phyloP scores from a whole-genome alignment of 352 stramenopile species.

The Phytophthora niederhauseri region DNA sequence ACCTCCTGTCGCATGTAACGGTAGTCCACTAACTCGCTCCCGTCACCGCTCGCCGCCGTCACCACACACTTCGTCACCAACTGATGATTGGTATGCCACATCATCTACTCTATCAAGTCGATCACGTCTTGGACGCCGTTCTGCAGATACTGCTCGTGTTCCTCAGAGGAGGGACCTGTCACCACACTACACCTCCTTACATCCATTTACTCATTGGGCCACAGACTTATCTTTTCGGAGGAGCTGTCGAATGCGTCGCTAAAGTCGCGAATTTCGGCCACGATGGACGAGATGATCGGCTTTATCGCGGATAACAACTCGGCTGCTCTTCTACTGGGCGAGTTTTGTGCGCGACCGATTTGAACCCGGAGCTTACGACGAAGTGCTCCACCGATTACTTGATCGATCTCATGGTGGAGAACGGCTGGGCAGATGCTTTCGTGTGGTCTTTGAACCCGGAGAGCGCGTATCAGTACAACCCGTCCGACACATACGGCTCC shows the following conservation, averaged over 20 bases:
- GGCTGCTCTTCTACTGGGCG: conserved; percentile 61
- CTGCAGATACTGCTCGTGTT: too few relatives aligned
- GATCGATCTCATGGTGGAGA: conserved; percentile 60
- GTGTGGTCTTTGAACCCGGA: conserved; percentile 81
- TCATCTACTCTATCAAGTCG: too few relatives aligned
- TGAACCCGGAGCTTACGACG: conserved; percentile 62
- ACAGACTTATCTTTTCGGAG: too few relatives aligned
- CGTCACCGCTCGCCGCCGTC: too few relatives aligned
- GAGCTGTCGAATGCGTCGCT: conserved; percentile 59
- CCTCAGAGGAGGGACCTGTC: too few relatives aligned
- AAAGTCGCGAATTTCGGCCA: conserved; percentile 42
- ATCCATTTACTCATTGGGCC: too few relatives aligned
- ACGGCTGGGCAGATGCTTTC: conserved; percentile 63
- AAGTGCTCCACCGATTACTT: conserved; percentile 63
- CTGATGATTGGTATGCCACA: too few relatives aligned
- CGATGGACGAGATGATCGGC: conserved; percentile 76
- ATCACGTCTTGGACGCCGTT: too few relatives aligned
- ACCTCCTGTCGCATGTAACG: too few relatives aligned
- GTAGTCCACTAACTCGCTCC: too few relatives aligned
- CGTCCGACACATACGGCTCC: conserved; percentile 37
- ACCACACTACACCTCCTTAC: too few relatives aligned
- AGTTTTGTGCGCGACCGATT: conserved; percentile 72
- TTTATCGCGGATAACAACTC: conserved; percentile 53
- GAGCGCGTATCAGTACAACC: conserved; percentile 71
- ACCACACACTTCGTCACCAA: too few relatives aligned